Base-by-base conservation (phyloP, 2,329 filamentous ascomycete genomes). In the Colletotrichum tamarilloi region DNA sequence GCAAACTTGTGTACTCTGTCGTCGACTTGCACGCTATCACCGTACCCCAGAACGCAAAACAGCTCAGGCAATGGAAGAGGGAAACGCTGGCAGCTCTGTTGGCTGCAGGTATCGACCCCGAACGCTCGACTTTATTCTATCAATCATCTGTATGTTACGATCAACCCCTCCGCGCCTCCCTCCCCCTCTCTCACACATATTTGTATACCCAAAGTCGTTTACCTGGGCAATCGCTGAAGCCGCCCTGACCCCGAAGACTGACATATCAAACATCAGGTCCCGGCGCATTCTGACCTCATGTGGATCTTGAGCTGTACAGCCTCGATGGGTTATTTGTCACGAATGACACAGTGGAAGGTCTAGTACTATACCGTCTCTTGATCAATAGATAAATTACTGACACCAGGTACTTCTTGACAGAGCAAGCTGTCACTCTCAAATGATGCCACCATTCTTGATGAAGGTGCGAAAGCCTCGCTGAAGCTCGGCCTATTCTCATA, bases 341-440 rank as follows among this genome's bases (percentile, higher is more conserved):
- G 97, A n/a, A 99, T 99, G 97, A 98, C 97, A 32, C 97, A 98
- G 83, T 99, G 97, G 95, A 99, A 99, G 91, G 95, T 94, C 72
- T 62, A 79, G 75, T 28, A 46, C 16, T 12, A 14, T 3, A 19
- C 22, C 42, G 8, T 46, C 28, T 5, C n/a, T 12, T 30, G 35
- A 14, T 4, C 19, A 32, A 16, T 60, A 6, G 57, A 57, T 12
- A 24, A 16, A 52, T 53, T n/a, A 26, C 64, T 60, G 53, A 60
- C 12, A 12, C 30, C 8, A 14, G 22, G 14, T 19, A 22, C 8
- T 2, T 12, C 28, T n/a, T 12, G 62, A 55, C 75, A 95, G 93
- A 94, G 90, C 82, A 97, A 97, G 82, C 84, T 97, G 22, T 87
- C 91, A 24, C 81, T 95, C 24, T 83, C 88, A 11, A 86, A 92